Evolutionary conservation across 192 early-diverging fungal genomes (phyloP).

Genomic region (Backusella westeae): DNA sequence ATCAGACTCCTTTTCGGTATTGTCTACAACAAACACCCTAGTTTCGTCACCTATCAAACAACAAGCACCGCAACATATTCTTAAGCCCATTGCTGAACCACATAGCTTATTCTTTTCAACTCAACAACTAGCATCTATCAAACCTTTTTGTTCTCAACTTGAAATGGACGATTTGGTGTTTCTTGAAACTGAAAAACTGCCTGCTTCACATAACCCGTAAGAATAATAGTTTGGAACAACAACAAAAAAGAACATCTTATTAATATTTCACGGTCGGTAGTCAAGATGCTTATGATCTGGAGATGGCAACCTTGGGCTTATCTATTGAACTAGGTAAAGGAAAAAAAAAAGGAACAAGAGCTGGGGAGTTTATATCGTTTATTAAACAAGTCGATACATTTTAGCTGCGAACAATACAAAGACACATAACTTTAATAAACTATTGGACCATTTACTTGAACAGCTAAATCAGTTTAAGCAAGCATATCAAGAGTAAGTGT

Average conservation of each 20-base stretch:
- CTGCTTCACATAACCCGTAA: constrained; percentile 31
- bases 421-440: constrained; percentile 66
- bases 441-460: constrained; percentile 58
- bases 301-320: constrained; percentile 61
- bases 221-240: neutral
- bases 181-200: constrained; percentile 16
- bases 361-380: neutral
- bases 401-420: constrained; percentile 60
- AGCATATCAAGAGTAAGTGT: constrained; percentile 35
- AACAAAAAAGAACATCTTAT: neutral
- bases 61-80: neutral
- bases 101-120: constrained; percentile 17
- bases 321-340: constrained; percentile 61
- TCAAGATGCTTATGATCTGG: constrained; percentile 71
- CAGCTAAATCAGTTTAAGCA: constrained; percentile 53
- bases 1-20: constrained; percentile 17
- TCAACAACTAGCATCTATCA: constrained; percentile 16
- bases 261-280: constrained; percentile 31
- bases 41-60: neutral
- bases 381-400: neutral
- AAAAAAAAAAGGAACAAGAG: neutral
- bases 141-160: constrained; percentile 14
- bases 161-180: neutral
- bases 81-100: neutral
- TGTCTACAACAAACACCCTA: neutral